Percentiles rank a stretch among this genome's conserved stretches.
Conservation (phyloP, 495 filamentous ascomycete species). For the Lasiosphaeria ovina region DNA sequence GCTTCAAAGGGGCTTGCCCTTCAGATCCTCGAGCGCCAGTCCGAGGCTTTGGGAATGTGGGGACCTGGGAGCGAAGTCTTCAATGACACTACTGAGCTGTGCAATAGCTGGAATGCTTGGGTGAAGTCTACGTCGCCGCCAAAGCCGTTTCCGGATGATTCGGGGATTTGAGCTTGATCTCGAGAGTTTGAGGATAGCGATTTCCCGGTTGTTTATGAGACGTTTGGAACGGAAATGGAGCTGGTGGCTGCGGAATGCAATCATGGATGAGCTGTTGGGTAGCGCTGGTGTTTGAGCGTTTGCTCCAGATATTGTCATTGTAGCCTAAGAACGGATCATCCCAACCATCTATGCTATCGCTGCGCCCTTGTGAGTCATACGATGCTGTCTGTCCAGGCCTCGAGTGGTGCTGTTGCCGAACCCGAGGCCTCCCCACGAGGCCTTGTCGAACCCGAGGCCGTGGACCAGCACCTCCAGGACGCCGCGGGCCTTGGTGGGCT, state of each 20-base stretch:
- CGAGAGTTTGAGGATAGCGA: too few relatives aligned
- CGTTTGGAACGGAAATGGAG: too few relatives aligned
- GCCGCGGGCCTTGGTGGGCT: not conserved
- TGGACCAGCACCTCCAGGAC: slow-evolving; percentile 26
- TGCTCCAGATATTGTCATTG: too few relatives aligned
- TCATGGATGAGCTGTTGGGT: too few relatives aligned
- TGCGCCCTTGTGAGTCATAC: too few relatives aligned
- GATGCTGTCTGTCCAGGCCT: too few relatives aligned
- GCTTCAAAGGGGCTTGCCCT: slow-evolving; percentile 41
- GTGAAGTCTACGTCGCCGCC: not conserved
- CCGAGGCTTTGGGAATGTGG: slow-evolving; percentile 14
- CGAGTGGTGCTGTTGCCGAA: too few relatives aligned
- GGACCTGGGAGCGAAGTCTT: not conserved
- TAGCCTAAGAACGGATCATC: too few relatives aligned
- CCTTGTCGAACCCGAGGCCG: slow-evolving; percentile 26
- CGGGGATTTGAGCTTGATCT: slow-evolving; percentile 20
- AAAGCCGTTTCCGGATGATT: slow-evolving; percentile 17
- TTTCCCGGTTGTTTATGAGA: too few relatives aligned
- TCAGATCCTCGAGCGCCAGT: slow-evolving; percentile 38
- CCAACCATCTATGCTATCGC: too few relatives aligned
- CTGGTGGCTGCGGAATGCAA: too few relatives aligned
- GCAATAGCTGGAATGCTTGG: slow-evolving; percentile 8
- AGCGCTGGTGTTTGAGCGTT: too few relatives aligned
- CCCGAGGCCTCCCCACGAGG: slow-evolving; percentile 16
- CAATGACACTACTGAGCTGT: slow-evolving; percentile 2